Evolutionary conservation across 306 rosid species (phyloP), one percentile per base, ranked within the genome.

Genomic region (Ziziphus jujuba): DNA sequence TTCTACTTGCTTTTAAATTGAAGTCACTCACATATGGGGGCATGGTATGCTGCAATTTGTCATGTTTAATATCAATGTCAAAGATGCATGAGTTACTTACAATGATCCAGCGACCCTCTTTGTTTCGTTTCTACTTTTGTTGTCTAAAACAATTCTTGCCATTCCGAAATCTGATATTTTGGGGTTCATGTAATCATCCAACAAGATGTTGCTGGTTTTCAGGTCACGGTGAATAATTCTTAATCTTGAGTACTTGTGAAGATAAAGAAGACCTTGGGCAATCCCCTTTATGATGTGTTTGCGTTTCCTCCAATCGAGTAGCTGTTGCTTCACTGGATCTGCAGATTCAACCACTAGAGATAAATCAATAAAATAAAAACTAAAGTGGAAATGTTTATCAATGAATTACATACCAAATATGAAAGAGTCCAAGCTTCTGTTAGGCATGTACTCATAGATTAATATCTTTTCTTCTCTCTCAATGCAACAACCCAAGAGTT

Each of bases 351-450:
- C 44, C 16, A 9, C 36, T 20, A 8, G 38, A 70, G 23, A 22
- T 21, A 14, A 10, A 70, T 34, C 14, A 21, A 64, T 35, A 20
- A 9, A 70, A 44, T 35, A 16, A 9, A n/a, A 0, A 38, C 33
- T 9, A 25, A 48, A 34, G 24, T 22, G 5, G 19, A 12, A 8
- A 17, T 20, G 1, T 8, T 21, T 3, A 1, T 31, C 0, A 5
- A 71, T 38, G 56, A 14, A 50, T 2, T 4, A 51, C 69, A 24
- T 5, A 79, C 76, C 72, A 69, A 79, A 79, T 21, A 79, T 60
- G 69, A 79, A 79, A 54, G 69, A 63, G 59, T 73, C 83, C 69
- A 73, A 59, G 72, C 79, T 79, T 59, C 13, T 63, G 72, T 73
- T 73, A 34, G 65, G 34, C 75, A 69, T 73, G 70, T 79, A 73